Evolutionary conservation across 140 eudicot genomes (phyloP), one percentile per base, ranked within the genome.

Genomic region (Flaveria floridana): DNA sequence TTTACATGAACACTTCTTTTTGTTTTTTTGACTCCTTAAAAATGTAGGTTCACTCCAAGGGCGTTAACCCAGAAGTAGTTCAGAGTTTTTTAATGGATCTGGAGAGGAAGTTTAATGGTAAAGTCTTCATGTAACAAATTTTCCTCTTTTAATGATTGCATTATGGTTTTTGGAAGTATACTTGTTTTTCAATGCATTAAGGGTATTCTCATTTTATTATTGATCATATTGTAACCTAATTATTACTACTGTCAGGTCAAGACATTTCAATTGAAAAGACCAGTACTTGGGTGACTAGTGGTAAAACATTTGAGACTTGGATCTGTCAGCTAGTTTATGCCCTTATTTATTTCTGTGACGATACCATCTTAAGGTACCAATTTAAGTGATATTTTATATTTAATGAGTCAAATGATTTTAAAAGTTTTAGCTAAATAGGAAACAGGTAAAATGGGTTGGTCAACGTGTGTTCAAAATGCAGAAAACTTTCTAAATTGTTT

Each of bases 11-110:
- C 68, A 13, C 68, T 30, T 55, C 19, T 19, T 63, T 61, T 61
- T 63, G 7, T 30, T 63, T 47, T 28, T 28, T 63, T 15, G 12
- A 63, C 44, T 62, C 13, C 20, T 9, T 26, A 15, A 28, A 66
- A 76, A 28, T 87, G 74, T 77, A 94, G 99, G 91, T 94, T 55
- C 99, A 94, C 56, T 90, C 94, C 57, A 94, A 84, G 84, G 99
- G 99, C 53, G 84, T 86, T 65, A 87, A 88, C 74, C 18, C 69
- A 44, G 87, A 90, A 79, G 80, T 83, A 25, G 91, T 88, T 39
- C 91, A 90, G 84, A 82, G 71, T 71, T 74, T 74, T 59, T 50
- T 90, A 42, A 44, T 75, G 47, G 89, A 85, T 74, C 74, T 90
- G 42, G 96, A 85, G 69, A 84, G 84, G 77, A 90, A 87, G 84